Evolutionary conservation across 768 basidiomycete genomes (phyloP).

Genomic region (Chalciporus piperatus): DNA sequence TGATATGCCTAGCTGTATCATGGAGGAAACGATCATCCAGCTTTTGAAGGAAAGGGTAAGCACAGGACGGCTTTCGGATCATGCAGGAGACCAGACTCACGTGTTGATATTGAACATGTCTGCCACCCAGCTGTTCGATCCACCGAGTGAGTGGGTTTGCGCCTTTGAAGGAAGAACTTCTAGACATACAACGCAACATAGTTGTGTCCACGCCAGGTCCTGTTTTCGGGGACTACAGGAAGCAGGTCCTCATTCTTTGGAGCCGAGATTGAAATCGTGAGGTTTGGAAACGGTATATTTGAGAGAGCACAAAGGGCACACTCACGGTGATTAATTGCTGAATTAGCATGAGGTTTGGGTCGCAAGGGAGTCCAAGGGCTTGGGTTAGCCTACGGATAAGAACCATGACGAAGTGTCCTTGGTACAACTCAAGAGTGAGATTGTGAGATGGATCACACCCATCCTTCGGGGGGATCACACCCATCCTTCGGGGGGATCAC

Average conservation of each 20-base stretch:
- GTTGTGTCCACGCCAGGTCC: conserved; percentile 65
- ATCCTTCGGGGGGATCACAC: background rate
- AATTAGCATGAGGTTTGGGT: conserved; percentile 49
- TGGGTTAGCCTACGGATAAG: conserved; percentile 22
- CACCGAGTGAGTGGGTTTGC: background rate
- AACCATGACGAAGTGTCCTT: conserved; percentile 19
- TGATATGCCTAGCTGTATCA: conserved; percentile 67
- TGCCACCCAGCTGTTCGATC: conserved; percentile 64
- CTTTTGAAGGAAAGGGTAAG: conserved; percentile 32
- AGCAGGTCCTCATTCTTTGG: conserved; percentile 66
- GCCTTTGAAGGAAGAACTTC: background rate
- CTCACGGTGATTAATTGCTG: conserved; percentile 59
- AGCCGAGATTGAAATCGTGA: conserved; percentile 16
- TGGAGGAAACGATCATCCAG: conserved; percentile 76
- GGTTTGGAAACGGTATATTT: conserved; percentile 2
- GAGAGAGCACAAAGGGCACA: conserved; percentile 6
- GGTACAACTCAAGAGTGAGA: background rate
- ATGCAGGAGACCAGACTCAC: conserved; percentile 40
- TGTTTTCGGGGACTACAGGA: conserved; percentile 61
- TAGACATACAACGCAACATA: conserved; percentile 60
- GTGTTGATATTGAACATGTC: conserved; percentile 80
- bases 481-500: background rate
- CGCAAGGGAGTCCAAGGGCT: conserved; percentile 51
- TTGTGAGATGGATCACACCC: background rate
- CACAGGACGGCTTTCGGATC: background rate